A percentile compares a stretch with the other conserved stretches of the same genome.
Conservation (phyloP, 176 grass and related monocot genomes). For the Zizania latifolia region DNA sequence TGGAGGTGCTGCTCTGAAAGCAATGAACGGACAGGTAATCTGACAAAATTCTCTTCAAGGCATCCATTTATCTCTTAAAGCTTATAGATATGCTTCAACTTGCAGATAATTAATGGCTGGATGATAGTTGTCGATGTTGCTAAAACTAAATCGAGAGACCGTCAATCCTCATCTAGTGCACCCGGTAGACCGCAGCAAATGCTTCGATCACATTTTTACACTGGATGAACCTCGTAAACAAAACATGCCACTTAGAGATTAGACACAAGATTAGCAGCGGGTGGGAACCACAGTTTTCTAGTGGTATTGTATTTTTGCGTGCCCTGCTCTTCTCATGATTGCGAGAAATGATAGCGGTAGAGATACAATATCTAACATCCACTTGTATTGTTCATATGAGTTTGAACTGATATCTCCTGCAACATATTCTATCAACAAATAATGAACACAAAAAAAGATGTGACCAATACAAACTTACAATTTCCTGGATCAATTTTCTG, state of each 20-base stretch:
- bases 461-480: neutral
- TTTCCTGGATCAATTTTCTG: conserved; percentile 13
- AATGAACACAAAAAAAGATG: neutral
- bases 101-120: conserved; percentile 94
- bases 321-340: conserved; percentile 7
- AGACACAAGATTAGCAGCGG: conserved; percentile 18
- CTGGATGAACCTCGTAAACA: conserved; percentile 18
- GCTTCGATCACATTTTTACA: conserved; percentile 15
- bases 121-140: conserved; percentile 94
- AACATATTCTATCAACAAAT: conserved; percentile 5
- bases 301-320: conserved; percentile 25
- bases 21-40: conserved; percentile 85
- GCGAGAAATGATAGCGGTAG: neutral
- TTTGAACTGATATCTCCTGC: neutral
- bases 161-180: neutral
- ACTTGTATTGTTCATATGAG: neutral
- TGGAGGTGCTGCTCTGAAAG: conserved; percentile 77
- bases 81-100: neutral
- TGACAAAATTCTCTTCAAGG: neutral
- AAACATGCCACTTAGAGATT: conserved; percentile 12
- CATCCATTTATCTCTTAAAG: conserved; percentile 8
- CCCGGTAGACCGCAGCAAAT: conserved; percentile 14
- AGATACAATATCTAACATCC: neutral
- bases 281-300: conserved; percentile 34
- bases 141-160: conserved; percentile 47